Evolutionary conservation across 2,329 filamentous ascomycete genomes (phyloP), one percentile per base, ranked within the genome.

Genomic region (Diaporthe aspalathi): DNA sequence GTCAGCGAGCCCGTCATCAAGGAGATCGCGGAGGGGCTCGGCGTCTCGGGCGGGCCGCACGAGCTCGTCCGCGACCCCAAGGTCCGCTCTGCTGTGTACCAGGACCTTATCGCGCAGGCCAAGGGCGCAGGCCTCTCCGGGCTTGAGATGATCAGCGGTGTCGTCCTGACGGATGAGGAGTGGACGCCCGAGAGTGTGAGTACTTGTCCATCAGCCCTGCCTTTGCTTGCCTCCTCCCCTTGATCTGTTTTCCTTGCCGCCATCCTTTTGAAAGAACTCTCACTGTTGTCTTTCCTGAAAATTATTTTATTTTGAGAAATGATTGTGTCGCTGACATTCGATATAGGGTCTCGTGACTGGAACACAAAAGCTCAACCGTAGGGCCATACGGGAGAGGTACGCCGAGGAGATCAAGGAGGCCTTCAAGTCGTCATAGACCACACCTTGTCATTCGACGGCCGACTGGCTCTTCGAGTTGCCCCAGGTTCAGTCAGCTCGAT

Each of bases 171-270:
- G 0, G 93, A 95, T 74, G 94, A 95, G 79, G 94, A 97, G 81
- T 97, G 94, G 94, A 95, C 92, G 69, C 93, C 94, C 67, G 88
- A 90, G 72, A 96, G 91, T 79, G 93, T 95, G 85, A 91, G 93
- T 88, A 71, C 53, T 49, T 52, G 7, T 16, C 9, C n/a, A 12
- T 5, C 43, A n/a, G 11, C 7, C 38, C 20, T 4, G 22, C 17
- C 20, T 47, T 12, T 9, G 7, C 5, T 11, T 3, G 11, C 22
- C 7, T 9, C 1, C 9, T 5, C n/a, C 9, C 7, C 29, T 9
- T 9, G 14, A 9, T 22, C 8, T 17, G 8, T 3, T 45, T 22
- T 12, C 27, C 32, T 9, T 35, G 32, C 32, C 32, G 7, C 24
- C 0, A 38, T n/a, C 16, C 7, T n/a, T 6, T 52, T 29, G 49